These are phyloP conservation scores for Pyrenophora graminea DNA, from an alignment of 2,329 filamentous ascomycete genomes.

Conservation along the genomic window DNA sequence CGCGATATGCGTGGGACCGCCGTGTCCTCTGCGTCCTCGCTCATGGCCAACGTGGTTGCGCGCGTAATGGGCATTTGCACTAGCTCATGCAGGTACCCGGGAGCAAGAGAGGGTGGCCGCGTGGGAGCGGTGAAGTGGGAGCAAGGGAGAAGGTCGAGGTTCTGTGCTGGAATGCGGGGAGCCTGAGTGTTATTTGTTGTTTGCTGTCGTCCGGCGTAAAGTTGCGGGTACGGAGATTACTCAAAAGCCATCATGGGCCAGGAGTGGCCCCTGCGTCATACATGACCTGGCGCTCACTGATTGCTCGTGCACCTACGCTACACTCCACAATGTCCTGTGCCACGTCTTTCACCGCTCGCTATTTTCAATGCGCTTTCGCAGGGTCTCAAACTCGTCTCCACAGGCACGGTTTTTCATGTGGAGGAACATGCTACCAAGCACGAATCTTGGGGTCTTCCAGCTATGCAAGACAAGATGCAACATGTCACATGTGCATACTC, in stretches of 20 bases:
- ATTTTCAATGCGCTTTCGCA: neutral
- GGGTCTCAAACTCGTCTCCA: neutral
- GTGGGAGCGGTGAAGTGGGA: slow-evolving; percentile 1
- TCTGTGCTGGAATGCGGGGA: neutral
- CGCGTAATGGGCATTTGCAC: slow-evolving; percentile 10
- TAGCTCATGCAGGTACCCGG: neutral
- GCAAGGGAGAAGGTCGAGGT: neutral
- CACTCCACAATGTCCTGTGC: slow-evolving; percentile 2
- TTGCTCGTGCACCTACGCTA: slow-evolving; percentile 9
- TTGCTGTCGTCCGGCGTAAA: slow-evolving; percentile 2
- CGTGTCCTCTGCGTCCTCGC: slow-evolving; percentile 26
- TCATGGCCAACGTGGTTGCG: slow-evolving; percentile 17
- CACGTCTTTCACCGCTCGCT: slow-evolving; percentile 11
- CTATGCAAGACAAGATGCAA: neutral
- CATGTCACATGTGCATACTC: too few species aligned
- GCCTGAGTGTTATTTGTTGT: slow-evolving; percentile 10
- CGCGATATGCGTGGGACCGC: slow-evolving; percentile 27
- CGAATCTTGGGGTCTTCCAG: too few species aligned
- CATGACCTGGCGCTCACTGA: slow-evolving; percentile 18
- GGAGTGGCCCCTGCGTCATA: slow-evolving; percentile 20
- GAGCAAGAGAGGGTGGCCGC: neutral
- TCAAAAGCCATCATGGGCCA: neutral
- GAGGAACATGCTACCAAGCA: too few species aligned
- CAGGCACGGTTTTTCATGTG: too few species aligned
- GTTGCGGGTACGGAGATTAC: slow-evolving; percentile 3